phyloP scores from a whole-genome alignment of 208 protist genomes.

The Kentomonas sorsogonicus region DNA sequence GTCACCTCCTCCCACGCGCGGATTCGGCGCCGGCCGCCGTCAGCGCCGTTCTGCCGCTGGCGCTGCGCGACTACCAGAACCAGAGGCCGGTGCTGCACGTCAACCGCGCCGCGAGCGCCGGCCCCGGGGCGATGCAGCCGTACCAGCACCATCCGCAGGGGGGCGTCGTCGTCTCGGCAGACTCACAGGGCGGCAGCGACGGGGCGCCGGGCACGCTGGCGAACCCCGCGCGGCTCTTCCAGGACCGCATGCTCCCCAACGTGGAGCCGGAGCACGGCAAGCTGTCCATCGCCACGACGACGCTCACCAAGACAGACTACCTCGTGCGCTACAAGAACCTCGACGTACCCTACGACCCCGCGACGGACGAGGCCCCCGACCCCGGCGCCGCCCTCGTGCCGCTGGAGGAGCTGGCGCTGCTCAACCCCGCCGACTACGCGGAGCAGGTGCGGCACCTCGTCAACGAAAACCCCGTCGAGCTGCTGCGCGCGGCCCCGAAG shows the following conservation, averaged over 20 bases:
- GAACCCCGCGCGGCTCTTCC: neutral
- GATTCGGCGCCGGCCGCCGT: neutral
- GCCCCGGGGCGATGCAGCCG: neutral
- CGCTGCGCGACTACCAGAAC: neutral
- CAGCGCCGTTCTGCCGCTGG: slow-evolving; percentile 1
- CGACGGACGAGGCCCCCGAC: slow-evolving; percentile 33
- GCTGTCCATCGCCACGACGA: slow-evolving; percentile 47
- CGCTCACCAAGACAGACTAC: slow-evolving; percentile 41
- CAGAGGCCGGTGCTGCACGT: too few relatives aligned
- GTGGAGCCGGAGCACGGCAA: slow-evolving; percentile 8
- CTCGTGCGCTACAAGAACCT: slow-evolving; percentile 50
- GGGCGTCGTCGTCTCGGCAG: neutral
- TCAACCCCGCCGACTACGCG: slow-evolving; percentile 33
- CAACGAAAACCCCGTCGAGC: slow-evolving; percentile 11
- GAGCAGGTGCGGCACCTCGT: slow-evolving; percentile 21
- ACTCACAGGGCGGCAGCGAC: neutral
- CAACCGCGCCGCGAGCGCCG: neutral
- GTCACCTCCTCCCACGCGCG: neutral
- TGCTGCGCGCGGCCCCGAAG: neutral
- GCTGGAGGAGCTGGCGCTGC: slow-evolving; percentile 33
- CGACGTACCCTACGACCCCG: slow-evolving; percentile 26
- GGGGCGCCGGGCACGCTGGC: neutral
- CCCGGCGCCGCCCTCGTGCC: slow-evolving; percentile 16
- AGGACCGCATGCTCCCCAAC: neutral
- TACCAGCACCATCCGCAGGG: slow-evolving; percentile 9